These are phyloP conservation scores for Gonium pectorale DNA, from an alignment of 139 green algal genomes.

Conservation along the genomic window DNA sequence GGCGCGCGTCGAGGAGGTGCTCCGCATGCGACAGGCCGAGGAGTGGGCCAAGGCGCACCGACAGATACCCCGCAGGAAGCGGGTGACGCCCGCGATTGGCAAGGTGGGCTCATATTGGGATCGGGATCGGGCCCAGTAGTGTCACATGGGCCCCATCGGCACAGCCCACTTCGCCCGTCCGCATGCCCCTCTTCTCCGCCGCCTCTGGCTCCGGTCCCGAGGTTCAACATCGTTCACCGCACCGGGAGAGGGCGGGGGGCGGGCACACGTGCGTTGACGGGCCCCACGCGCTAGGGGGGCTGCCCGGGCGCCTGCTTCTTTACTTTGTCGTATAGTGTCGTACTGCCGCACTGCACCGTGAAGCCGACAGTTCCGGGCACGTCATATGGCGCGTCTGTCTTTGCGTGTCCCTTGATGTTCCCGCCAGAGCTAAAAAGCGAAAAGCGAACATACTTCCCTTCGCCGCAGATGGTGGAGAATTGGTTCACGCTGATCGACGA, in stretches of 20 bases:
- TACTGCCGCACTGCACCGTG: no score
- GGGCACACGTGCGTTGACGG: not conserved
- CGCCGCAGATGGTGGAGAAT: slow-evolving; percentile 24
- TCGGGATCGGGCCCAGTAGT: not conserved
- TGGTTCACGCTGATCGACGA: slow-evolving; percentile 59
- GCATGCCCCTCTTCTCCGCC: not conserved
- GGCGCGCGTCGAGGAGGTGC: slow-evolving; percentile 20
- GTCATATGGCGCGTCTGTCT: not conserved
- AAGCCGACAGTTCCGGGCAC: not conserved
- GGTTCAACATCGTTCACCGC: not conserved
- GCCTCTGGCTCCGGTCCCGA: not conserved
- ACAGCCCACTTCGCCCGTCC: not conserved
- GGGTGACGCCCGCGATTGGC: slow-evolving; percentile 2
- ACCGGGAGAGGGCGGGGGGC: not conserved
- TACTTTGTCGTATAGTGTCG: not conserved
- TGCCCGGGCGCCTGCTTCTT: not conserved
- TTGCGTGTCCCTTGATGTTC: not conserved
- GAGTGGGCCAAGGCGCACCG: slow-evolving; percentile 36
- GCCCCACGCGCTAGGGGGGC: not conserved
- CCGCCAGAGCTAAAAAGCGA: not conserved
- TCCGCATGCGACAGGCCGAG: slow-evolving; percentile 19
- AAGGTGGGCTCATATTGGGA: not conserved
- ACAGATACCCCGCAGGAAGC: slow-evolving; percentile 25
- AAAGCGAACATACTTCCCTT: not conserved
- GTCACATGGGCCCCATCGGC: not conserved